Conservation (phyloP, 2,329 filamentous ascomycete species). For the Fusarium cicatricum region DNA sequence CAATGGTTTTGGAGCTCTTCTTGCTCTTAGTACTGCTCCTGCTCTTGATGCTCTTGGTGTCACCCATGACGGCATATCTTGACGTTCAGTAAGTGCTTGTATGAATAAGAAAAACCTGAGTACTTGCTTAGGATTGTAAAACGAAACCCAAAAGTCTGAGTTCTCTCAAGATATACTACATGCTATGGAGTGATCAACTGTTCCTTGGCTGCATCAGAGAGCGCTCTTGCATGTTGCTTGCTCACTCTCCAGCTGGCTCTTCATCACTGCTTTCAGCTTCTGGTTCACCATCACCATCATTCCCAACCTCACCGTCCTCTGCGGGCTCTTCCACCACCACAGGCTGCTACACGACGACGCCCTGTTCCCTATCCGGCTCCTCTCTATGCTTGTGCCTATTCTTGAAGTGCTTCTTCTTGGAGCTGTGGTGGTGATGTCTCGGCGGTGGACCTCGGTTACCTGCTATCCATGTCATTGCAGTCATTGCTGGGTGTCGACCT, state of each 20-base stretch:
- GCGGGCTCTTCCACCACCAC: not conserved
- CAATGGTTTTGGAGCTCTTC: no score
- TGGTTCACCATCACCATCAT: not conserved
- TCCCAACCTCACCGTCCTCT: not conserved
- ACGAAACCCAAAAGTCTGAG: not conserved
- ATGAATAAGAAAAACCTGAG: no score
- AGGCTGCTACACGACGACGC: no score
- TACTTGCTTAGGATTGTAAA: no score
- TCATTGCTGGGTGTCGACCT: not conserved
- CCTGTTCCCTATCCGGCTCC: not conserved
- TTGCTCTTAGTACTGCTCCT: not conserved
- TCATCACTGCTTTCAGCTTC: conserved; percentile 1
- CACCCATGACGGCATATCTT: not conserved
- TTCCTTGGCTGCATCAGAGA: no score
- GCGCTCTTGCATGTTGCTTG: not conserved
- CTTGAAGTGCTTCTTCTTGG: conserved; percentile 4
- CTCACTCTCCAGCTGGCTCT: conserved; percentile 1
- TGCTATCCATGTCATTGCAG: not conserved
- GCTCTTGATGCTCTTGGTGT: not conserved
- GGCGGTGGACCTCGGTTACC: not conserved
- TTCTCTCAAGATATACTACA: no score
- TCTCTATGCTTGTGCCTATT: not conserved
- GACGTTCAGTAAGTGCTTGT: not conserved
- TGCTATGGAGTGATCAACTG: no score
- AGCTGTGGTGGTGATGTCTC: not conserved